Evolutionary conservation across 1,284 basidiomycete genomes (phyloP), one percentile per base, ranked within the genome.

Genomic region (Ustilago lituana): DNA sequence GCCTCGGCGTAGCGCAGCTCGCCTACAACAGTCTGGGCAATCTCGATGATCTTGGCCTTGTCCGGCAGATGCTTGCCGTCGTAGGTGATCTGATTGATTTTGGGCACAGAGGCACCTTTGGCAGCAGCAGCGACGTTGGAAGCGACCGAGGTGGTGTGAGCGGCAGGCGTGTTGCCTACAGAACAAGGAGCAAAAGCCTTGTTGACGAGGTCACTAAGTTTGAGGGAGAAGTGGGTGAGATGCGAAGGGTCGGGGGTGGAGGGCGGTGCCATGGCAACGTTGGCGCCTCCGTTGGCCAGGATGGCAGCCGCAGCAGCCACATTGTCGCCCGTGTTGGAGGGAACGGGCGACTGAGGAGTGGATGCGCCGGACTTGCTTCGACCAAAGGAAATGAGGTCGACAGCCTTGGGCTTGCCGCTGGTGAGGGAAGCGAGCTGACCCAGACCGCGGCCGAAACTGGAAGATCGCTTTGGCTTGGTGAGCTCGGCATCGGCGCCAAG

Each of bases 151-250:
- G 45, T 56, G n/a, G 56, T 41, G 40, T 26, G 41, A 26, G 47
- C 44, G 27, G 60, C 29, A 17, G 59, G 50, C 26, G 49, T 29
- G 14, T 24, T 41, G 23, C 43, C 64, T 1, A 51, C 55, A 17
- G 60, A 50, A 60, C 73, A 75, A 3, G 78, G 67, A 2, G 73
- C 57, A 51, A 81, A 79, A 20, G 77, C 74, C 51, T 76, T 74
- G 67, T 80, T 81, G 38, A 80, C 76, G 22, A 81, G 73, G 36
- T 81, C 79, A 50, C 73, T 79, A 24, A 81, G 65, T 27, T 58
- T 59, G 10, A 81, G 66, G 2, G 73, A 71, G 53, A 77, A 80
- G 26, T 81, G 76, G 8, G 75, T 74, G 36, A 80, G 61, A 41
- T 77, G 79, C 5, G 74, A 72, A 7, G 79, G 67, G 32, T 81